Conservation (phyloP, 306 rosid species). For the Trifolium subterraneum region DNA sequence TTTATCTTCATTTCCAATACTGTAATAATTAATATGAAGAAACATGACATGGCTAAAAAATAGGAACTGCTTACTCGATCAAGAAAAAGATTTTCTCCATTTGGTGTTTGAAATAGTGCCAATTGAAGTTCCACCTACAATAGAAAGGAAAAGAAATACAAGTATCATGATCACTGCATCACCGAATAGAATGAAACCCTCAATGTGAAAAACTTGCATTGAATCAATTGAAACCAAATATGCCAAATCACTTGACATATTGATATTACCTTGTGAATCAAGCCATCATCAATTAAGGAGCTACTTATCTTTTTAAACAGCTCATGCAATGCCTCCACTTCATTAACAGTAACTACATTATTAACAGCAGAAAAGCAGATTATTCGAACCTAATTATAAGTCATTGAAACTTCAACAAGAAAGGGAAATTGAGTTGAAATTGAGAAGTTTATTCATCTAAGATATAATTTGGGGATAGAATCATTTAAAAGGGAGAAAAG, state of each 20-base stretch:
- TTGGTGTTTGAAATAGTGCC: slow-evolving; percentile 63
- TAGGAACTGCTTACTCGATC: slow-evolving; percentile 63
- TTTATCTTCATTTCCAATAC: too few relatives aligned
- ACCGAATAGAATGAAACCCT: slow-evolving; percentile 2
- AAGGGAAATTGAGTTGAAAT: too few relatives aligned
- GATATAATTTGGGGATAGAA: too few relatives aligned
- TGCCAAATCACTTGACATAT: slow-evolving; percentile 2
- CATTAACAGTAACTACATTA: slow-evolving; percentile 67
- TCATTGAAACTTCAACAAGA: too few relatives aligned
- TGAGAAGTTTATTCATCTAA: too few relatives aligned
- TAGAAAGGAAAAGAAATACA: neutral
- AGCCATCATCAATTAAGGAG: slow-evolving; percentile 74
- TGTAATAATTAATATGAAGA: slow-evolving; percentile 20
- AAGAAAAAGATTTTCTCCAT: slow-evolving; percentile 69
- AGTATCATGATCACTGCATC: slow-evolving; percentile 18
- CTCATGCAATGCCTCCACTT: slow-evolving; percentile 80
- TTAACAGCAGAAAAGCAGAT: too few relatives aligned
- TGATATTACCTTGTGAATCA: slow-evolving; percentile 78
- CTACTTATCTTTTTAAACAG: slow-evolving; percentile 79
- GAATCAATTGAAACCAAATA: slow-evolving; percentile 4
- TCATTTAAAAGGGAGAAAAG: neutral
- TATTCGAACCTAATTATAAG: too few relatives aligned
- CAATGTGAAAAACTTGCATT: neutral
- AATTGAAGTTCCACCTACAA: slow-evolving; percentile 82
- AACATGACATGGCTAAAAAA: slow-evolving; percentile 11